Evolutionary conservation across 805 yeast species (phyloP).

Genomic region (Jamesozyma jinghongensis): DNA sequence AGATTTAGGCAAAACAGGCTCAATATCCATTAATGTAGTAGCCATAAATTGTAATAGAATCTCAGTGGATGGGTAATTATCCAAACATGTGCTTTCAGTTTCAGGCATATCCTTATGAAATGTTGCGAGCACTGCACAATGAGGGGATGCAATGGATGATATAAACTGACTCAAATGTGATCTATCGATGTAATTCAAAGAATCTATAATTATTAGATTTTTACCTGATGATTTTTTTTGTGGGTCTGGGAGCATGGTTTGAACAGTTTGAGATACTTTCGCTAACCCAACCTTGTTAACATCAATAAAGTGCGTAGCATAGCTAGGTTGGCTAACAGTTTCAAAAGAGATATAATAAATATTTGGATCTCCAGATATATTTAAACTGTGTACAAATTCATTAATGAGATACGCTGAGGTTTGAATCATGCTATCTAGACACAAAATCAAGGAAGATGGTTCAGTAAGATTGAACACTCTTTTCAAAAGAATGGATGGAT

Average conservation of each 20-base stretch:
- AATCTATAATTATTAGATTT: constrained; percentile 49
- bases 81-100: constrained; percentile 11
- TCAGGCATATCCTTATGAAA: constrained; percentile 40
- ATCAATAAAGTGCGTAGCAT: constrained; percentile 41
- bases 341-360: constrained; percentile 61
- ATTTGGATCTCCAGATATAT: constrained; percentile 21
- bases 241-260: constrained; percentile 17
- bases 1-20: constrained; percentile 32
- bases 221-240: constrained; percentile 6
- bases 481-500: constrained; percentile 49
- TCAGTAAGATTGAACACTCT: constrained; percentile 67
- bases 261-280: constrained; percentile 13
- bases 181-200: constrained; percentile 50
- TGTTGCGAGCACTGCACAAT: constrained; percentile 38
- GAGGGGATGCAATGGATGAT: constrained; percentile 40
- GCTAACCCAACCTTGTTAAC: constrained; percentile 26
- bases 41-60: constrained; percentile 60
- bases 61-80: constrained; percentile 45
- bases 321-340: constrained; percentile 44
- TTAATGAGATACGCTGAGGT: constrained; percentile 46
- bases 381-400: constrained; percentile 45
- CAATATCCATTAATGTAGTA: constrained; percentile 56
- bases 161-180: constrained; percentile 42
- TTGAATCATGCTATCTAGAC: constrained; percentile 63
- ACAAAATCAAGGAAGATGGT: constrained; percentile 58